Evolutionary conservation across 2,329 filamentous ascomycete species (phyloP).

Genomic region (Ophiostoma sp.): DNA sequence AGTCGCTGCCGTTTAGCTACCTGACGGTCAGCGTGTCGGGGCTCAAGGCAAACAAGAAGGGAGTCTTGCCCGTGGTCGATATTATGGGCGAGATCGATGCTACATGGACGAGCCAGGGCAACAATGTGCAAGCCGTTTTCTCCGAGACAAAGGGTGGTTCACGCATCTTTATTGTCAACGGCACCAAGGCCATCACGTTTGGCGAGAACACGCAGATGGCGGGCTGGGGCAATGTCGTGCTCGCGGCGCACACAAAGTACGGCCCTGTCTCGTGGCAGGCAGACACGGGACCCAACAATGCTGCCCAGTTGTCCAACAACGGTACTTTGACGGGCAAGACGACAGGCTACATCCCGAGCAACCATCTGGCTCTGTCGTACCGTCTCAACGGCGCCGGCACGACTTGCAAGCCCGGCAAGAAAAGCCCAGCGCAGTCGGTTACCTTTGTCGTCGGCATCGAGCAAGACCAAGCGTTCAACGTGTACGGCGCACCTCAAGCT

Average conservation of each 20-base stretch:
- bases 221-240: conserved; percentile 21
- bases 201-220: conserved; percentile 26
- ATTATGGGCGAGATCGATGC: conserved; percentile 40
- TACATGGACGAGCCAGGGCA: conserved; percentile 37
- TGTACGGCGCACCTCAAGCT: conserved; percentile 2
- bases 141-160: conserved; percentile 10
- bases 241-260: conserved; percentile 4
- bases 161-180: conserved; percentile 25
- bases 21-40: conserved; percentile 34
- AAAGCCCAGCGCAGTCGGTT: neutral
- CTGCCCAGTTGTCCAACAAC: conserved; percentile 13
- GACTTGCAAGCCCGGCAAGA: neutral
- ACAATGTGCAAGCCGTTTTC: conserved; percentile 3
- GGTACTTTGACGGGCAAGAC: conserved; percentile 18
- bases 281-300: conserved; percentile 12
- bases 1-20: conserved; percentile 41
- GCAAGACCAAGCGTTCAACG: conserved; percentile 19
- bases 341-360: conserved; percentile 3
- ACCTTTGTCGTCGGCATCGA: conserved; percentile 21
- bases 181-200: conserved; percentile 23
- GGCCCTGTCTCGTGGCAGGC: conserved; percentile 11
- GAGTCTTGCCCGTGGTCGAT: conserved; percentile 31
- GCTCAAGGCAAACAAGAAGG: neutral
- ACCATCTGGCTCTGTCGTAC: conserved; percentile 20
- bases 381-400: neutral